These are phyloP conservation scores for Chionographis japonica DNA, from an alignment of 106 monocot genomes.

Conservation along the genomic window DNA sequence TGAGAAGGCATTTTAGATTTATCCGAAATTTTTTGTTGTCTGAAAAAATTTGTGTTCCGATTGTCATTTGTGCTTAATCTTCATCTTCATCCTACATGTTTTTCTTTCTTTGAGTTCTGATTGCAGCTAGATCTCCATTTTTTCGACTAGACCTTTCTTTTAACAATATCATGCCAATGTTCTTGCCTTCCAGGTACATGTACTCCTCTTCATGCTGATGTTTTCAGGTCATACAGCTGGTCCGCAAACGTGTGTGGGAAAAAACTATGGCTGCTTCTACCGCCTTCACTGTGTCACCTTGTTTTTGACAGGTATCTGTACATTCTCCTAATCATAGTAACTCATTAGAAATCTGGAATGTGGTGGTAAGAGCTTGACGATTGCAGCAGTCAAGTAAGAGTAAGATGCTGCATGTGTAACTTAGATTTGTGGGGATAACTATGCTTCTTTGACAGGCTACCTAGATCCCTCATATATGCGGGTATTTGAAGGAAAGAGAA, in stretches of 20 bases:
- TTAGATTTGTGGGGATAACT: no score
- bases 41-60: not conserved
- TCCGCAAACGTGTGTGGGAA: slow-evolving; percentile 95
- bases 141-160: not conserved
- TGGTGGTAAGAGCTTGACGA: not conserved
- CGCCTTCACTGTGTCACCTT: slow-evolving; percentile 73
- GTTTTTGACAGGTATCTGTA: slow-evolving; percentile 70
- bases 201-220: slow-evolving; percentile 99
- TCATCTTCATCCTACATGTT: not conserved
- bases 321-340: not conserved
- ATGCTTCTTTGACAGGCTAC: no score
- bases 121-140: not conserved
- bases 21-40: not conserved
- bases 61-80: not conserved
- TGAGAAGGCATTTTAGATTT: not conserved
- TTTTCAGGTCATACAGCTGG: slow-evolving; percentile 99
- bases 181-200: slow-evolving; percentile 67
- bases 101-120: not conserved
- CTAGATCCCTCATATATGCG: no score
- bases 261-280: slow-evolving; percentile 78
- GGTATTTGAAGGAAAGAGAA: no score
- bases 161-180: not conserved
- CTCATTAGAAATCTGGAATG: not conserved
- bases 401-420: no score
- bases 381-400: no score